phyloP scores from a whole-genome alignment of 108 stramenopile genomes.

The Skeletonema tropicum region DNA sequence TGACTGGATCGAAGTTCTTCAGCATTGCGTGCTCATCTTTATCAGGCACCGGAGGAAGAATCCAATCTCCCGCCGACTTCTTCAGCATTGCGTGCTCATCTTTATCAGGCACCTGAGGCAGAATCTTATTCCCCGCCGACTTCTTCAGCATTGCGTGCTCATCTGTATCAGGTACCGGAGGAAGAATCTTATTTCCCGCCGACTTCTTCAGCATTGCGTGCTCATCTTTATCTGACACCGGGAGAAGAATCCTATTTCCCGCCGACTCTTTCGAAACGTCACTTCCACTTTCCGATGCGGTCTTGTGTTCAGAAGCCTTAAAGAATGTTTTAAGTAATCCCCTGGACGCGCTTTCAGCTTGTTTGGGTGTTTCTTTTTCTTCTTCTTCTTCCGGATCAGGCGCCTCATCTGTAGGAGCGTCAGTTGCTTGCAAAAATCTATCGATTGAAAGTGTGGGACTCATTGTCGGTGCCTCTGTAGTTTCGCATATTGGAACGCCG shows the following conservation, averaged over 20 bases:
- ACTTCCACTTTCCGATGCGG: neutral
- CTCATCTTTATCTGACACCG: constrained; percentile 13
- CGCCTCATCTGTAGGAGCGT: constrained; percentile 35
- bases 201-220: constrained; percentile 9
- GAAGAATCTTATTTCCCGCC: too few species aligned
- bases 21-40: constrained; percentile 7
- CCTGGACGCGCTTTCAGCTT: neutral
- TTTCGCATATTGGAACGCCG: constrained; percentile 53
- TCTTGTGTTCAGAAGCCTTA: constrained; percentile 26
- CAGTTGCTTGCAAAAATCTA: constrained; percentile 37
- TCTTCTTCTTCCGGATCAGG: neutral
- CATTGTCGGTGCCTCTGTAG: constrained; percentile 57
- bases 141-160: constrained; percentile 9
- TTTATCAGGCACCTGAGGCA: constrained; percentile 12
- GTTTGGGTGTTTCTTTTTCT: neutral
- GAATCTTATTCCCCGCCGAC: too few species aligned
- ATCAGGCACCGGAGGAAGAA: constrained; percentile 13
- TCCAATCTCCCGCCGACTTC: too few species aligned
- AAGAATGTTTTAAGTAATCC: constrained; percentile 18
- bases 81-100: constrained; percentile 9
- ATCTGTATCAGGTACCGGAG: constrained; percentile 10
- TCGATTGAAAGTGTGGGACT: constrained; percentile 46
- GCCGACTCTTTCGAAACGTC: neutral
- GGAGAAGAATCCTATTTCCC: constrained; percentile 13
- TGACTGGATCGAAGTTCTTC: constrained; percentile 21